These are phyloP conservation scores for Aspergillus novofumigatus DNA, from an alignment of 2,329 filamentous ascomycete genomes.

Conservation along the genomic window DNA sequence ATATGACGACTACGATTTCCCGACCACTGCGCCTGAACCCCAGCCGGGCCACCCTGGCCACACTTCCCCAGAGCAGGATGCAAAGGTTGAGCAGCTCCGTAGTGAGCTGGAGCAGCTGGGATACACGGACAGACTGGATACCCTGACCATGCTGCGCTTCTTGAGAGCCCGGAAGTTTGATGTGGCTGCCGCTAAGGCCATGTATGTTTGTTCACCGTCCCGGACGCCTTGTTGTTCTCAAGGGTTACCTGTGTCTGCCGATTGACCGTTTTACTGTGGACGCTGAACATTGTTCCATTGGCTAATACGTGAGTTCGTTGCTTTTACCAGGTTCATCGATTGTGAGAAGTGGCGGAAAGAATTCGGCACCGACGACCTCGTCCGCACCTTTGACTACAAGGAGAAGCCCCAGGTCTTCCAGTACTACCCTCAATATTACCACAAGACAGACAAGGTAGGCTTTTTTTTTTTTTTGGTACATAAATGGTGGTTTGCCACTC, in stretches of 20 bases:
- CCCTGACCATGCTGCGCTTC: conserved; percentile 87
- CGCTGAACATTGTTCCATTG: background rate
- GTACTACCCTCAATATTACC: conserved; percentile 98
- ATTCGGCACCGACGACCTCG: conserved; percentile 76
- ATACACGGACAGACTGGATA: conserved; percentile 81
- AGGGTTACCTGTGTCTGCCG: background rate
- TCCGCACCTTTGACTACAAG: conserved; percentile 77
- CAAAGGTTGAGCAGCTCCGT: conserved; percentile 80
- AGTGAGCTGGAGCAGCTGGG: conserved; percentile 78
- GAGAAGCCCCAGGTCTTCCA: conserved; percentile 80
- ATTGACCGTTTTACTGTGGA: background rate
- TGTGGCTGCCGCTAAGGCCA: conserved; percentile 74
- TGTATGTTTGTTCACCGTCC: conserved; percentile 56
- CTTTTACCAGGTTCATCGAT: conserved; percentile 70
- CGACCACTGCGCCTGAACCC: conserved; percentile 66
- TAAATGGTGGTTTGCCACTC: background rate
- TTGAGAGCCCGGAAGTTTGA: conserved; percentile 94
- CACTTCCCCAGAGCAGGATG: conserved; percentile 81
- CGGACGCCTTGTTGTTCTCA: conserved; percentile 1
- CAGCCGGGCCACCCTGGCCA: conserved; percentile 81
- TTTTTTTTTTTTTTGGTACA: background rate
- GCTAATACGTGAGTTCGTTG: background rate
- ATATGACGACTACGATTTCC: conserved; percentile 95
- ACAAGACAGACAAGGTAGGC: conserved; percentile 64
- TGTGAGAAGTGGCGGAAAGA: conserved; percentile 88